Evolutionary conservation across 257 asterid genomes (phyloP).

Genomic region (Ocimum tenuiflorum): DNA sequence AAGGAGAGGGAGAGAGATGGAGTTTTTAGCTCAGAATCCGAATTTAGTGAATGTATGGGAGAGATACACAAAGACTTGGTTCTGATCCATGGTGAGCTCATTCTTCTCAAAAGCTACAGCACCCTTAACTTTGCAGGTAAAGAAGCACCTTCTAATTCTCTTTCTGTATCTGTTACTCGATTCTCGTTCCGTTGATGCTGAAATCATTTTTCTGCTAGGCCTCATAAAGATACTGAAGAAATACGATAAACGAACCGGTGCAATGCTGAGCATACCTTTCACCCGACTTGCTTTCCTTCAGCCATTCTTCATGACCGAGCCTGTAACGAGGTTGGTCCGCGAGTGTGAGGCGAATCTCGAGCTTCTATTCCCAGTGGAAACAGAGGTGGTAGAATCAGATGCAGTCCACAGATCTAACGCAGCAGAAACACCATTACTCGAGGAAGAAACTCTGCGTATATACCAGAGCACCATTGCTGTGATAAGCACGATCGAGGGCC

Average conservation of each 20-base stretch:
- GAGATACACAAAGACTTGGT: constrained; percentile 72
- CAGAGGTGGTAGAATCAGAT: constrained; percentile 60
- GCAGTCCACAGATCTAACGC: constrained; percentile 16
- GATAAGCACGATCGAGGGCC: constrained; percentile 58
- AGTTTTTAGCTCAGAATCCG: constrained; percentile 39
- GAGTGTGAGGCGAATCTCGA: constrained; percentile 88
- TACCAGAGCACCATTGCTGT: constrained; percentile 68
- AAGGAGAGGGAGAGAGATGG: constrained; percentile 43
- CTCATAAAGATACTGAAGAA: constrained; percentile 87
- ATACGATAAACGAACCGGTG: constrained; percentile 86
- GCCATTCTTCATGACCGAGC: constrained; percentile 81
- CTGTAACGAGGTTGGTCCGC: constrained; percentile 54
- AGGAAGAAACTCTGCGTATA: constrained; percentile 54
- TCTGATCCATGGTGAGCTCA: constrained; percentile 87
- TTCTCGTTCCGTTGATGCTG: not conserved
- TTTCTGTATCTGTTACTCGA: not conserved
- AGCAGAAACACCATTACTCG: constrained; percentile 34
- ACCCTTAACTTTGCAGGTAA: constrained; percentile 90
- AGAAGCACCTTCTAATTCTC: constrained; percentile 8
- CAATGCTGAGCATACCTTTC: constrained; percentile 58
- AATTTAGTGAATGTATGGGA: constrained; percentile 60
- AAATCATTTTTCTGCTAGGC: constrained; percentile 34
- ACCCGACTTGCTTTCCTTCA: constrained; percentile 68
- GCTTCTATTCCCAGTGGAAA: constrained; percentile 59
- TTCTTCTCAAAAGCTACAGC: constrained; percentile 85